These are phyloP conservation scores for Truncatella angustata DNA, from an alignment of 2,329 filamentous ascomycete genomes.

Conservation along the genomic window DNA sequence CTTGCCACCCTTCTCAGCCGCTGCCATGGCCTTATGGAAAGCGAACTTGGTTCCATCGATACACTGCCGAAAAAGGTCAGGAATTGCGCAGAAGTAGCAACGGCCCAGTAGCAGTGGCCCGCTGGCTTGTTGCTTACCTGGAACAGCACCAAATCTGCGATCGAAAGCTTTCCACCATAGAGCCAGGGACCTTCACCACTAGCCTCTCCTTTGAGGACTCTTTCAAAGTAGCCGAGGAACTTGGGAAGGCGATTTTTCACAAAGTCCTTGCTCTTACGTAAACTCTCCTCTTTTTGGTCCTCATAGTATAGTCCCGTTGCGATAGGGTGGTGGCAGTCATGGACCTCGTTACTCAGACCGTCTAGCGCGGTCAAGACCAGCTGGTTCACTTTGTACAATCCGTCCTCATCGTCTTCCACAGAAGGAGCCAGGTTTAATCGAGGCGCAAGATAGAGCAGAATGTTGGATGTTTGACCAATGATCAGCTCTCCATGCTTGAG, in stretches of 20 bases:
- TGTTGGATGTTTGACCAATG: constrained; percentile 70
- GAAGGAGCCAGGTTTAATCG: constrained; percentile 53
- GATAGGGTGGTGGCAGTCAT: constrained; percentile 76
- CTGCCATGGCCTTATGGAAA: constrained; percentile 66
- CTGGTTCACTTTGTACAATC: constrained; percentile 57
- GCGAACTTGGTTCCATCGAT: constrained; percentile 62
- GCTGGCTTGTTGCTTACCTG: constrained; percentile 51
- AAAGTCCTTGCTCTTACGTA: constrained; percentile 57
- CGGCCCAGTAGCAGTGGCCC: too few species aligned
- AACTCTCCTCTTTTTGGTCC: constrained; percentile 69
- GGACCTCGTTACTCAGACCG: constrained; percentile 66
- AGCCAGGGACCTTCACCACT: constrained; percentile 62
- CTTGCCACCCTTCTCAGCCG: constrained; percentile 51
- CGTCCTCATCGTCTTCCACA: constrained; percentile 35
- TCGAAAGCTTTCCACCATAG: constrained; percentile 63
- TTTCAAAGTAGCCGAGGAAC: constrained; percentile 69
- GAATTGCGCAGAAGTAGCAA: too few species aligned
- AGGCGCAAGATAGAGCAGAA: constrained; percentile 67
- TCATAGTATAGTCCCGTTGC: constrained; percentile 63
- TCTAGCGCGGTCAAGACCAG: constrained; percentile 70
- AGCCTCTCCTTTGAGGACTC: constrained; percentile 57
- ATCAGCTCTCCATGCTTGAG: constrained; percentile 61
- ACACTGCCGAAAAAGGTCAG: constrained; percentile 34
- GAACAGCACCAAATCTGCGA: constrained; percentile 72
- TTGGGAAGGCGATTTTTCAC: constrained; percentile 65